These are phyloP conservation scores for Adansonia madagascariensis DNA, from an alignment of 441 rosid genomes.

Conservation along the genomic window DNA sequence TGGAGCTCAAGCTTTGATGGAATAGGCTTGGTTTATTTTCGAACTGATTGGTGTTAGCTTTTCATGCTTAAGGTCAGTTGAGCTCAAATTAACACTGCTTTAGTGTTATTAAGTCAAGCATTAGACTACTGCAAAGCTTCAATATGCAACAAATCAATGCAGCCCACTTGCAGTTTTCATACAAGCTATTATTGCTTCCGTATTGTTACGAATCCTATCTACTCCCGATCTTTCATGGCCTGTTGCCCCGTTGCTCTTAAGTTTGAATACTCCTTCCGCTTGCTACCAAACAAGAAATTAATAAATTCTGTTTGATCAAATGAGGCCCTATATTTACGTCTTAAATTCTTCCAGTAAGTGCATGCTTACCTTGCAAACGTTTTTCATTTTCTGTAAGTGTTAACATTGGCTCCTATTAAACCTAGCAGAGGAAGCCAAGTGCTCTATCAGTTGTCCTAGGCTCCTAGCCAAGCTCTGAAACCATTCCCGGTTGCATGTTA, in stretches of 20 bases:
- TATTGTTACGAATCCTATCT: not conserved
- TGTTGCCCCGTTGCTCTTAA: not conserved
- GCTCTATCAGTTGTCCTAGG: not conserved
- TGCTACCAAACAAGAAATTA: not conserved
- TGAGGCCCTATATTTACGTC: not conserved
- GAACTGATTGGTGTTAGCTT: conserved; percentile 1
- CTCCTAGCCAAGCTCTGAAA: not conserved
- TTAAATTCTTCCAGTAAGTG: not conserved
- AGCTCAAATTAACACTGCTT: not conserved
- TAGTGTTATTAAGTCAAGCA: not conserved
- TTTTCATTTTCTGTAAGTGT: not conserved
- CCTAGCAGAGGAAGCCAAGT: not conserved
- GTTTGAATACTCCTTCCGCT: not conserved
- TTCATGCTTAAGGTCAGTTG: not conserved
- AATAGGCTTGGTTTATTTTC: not conserved
- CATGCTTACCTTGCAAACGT: not conserved
- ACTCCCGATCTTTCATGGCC: not conserved
- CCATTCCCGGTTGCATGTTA: not conserved
- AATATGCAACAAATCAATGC: not conserved
- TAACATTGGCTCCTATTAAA: not conserved
- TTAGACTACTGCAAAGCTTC: conserved; percentile 2
- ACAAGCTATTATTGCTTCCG: not conserved
- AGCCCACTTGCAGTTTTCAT: not conserved
- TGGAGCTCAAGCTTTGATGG: not conserved
- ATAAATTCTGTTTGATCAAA: not conserved